These are phyloP conservation scores for Melocanna baccifera DNA, from an alignment of 176 grass and related monocot genomes.

Conservation along the genomic window DNA sequence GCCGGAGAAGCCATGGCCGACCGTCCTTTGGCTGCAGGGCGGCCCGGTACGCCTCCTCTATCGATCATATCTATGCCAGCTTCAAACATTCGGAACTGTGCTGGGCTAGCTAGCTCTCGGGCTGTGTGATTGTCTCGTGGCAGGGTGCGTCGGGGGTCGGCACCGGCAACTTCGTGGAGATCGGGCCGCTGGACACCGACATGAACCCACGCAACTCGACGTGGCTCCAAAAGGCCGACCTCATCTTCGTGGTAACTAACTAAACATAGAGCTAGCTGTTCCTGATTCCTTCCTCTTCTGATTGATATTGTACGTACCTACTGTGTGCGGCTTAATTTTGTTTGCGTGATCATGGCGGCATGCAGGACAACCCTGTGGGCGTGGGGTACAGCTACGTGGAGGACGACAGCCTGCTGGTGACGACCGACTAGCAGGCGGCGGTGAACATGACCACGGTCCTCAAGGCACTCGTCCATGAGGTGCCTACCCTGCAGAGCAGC, in stretches of 20 bases:
- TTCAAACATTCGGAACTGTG: too few species aligned
- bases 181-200: conserved; percentile 58
- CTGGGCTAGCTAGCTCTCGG: too few species aligned
- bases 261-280: too few species aligned
- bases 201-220: conserved; percentile 67
- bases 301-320: too few species aligned
- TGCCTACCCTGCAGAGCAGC: conserved; percentile 39
- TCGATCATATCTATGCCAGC: not conserved
- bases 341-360: too few species aligned
- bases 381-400: conserved; percentile 79
- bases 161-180: conserved; percentile 73
- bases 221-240: conserved; percentile 74
- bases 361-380: conserved; percentile 88
- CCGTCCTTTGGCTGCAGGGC: conserved; percentile 82
- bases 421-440: conserved; percentile 54
- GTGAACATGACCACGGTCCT: conserved; percentile 48
- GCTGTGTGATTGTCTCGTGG: too few species aligned
- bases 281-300: not conserved
- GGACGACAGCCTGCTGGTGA: conserved; percentile 42
- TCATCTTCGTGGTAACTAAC: conserved; percentile 62
- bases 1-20: conserved; percentile 53
- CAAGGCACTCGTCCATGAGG: conserved; percentile 42
- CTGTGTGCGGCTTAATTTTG: not conserved
- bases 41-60: conserved; percentile 50
- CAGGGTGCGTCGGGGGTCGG: conserved; percentile 61